Evolutionary conservation across 305 asterid species (phyloP), one percentile per base, ranked within the genome.

Genomic region (Ajuga reptans): DNA sequence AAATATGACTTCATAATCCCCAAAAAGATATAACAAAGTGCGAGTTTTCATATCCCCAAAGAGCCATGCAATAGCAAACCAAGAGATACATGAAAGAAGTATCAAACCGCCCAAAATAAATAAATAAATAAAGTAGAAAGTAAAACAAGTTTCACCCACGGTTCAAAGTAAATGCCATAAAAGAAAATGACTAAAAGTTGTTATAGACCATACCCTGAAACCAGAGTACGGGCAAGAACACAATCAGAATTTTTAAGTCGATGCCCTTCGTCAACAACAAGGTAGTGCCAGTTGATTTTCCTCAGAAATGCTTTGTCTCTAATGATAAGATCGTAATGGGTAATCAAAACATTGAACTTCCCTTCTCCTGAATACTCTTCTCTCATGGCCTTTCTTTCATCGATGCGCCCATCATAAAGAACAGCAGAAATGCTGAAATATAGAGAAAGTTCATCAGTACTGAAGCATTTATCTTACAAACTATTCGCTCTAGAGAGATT

Each of bases 221-320:
- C 91, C 60, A 91, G 79, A 82, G 99, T 94, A 79, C 87, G 78
- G 66, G 96, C 91, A 80, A 94, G 98, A 74, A 89, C 98, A 77
- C 92, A 94, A 68, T 94, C 99, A 9, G 69, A 91, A 77, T 94
- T 94, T 80, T 94, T 91, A 53, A 94, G 87, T 49, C 99, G 89
- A 79, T 94, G 99, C 47, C 99, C 99, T 86, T 94, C 99, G 49
- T 94, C 99, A 77, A 94, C 96, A 72, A 94, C 79, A 87, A 94
- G 83, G 86, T 94, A 94, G 83, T 85, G 11, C 99, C 98, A 94
- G 72, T 84, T 90, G 75, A 89, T 91, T 80, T 94, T 91, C 87
- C 78, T 94, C 80, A 94, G 77, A 78, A 87, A 89, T 74, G 93
- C 83, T 83, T 88, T 91, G 82, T 94, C 99, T 80, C 98, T 87